These are phyloP conservation scores for Carex pumila DNA, from an alignment of 176 grass and related monocot species.

Conservation along the genomic window DNA sequence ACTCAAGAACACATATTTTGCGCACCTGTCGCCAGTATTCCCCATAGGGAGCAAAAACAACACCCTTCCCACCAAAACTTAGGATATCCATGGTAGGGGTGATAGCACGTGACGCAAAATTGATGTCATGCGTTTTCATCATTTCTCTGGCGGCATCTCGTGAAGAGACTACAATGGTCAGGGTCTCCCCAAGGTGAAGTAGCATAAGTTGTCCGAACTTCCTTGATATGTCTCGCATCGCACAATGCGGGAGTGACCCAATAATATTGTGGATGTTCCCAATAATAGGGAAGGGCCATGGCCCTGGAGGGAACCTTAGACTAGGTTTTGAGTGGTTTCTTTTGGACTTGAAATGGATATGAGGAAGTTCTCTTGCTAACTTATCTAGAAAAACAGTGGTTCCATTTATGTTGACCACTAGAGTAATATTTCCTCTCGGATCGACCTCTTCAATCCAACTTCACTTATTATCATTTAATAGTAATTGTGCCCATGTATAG, in stretches of 20 bases:
- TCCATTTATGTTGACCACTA: no score
- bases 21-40: conserved; percentile 27
- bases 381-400: no score
- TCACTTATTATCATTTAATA: no score
- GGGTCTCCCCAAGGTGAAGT: conserved; percentile 25
- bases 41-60: conserved; percentile 17
- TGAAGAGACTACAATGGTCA: conserved; percentile 23
- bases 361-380: no score
- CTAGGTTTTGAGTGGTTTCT: not conserved
- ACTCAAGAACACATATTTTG: conserved; percentile 26
- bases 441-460: no score
- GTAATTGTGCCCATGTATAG: no score
- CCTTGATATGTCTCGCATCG: conserved; percentile 23
- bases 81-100: not conserved
- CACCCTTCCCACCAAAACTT: conserved; percentile 9
- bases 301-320: conserved; percentile 21
- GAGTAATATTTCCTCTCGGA: no score
- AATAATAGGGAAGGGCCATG: conserved; percentile 25
- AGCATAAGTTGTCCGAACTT: conserved; percentile 14
- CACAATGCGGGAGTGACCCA: conserved; percentile 3
- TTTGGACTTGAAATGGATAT: not conserved
- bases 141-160: conserved; percentile 10
- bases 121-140: conserved; percentile 20
- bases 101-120: conserved; percentile 16
- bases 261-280: conserved; percentile 32